Percentiles rank a stretch among this genome's conserved stretches.
Evolutionary conservation across 2,329 filamentous ascomycete genomes (phyloP).

Genomic region (Nannizziopsis barbatae): DNA sequence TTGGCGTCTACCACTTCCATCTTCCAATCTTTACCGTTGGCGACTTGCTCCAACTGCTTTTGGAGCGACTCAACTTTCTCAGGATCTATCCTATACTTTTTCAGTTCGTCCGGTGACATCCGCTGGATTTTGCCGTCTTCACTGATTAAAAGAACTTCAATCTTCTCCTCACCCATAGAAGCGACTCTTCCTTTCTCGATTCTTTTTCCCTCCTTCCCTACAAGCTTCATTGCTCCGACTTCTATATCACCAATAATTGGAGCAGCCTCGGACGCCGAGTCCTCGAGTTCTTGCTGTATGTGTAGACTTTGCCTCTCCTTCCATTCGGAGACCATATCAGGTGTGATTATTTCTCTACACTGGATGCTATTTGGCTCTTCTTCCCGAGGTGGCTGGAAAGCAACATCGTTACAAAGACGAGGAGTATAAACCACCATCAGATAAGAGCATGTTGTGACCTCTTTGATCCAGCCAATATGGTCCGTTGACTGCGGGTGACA

Average conservation of each 20-base stretch:
- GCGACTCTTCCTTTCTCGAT: slow-evolving; percentile 49
- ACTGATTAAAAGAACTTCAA: slow-evolving; percentile 42
- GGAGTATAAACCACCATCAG: slow-evolving; percentile 89
- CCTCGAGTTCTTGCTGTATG: slow-evolving; percentile 24
- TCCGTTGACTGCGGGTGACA: slow-evolving; percentile 67
- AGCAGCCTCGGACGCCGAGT: slow-evolving; percentile 16
- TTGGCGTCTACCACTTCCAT: slow-evolving; percentile 66
- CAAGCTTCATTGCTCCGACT: slow-evolving; percentile 46
- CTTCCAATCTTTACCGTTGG: slow-evolving; percentile 64
- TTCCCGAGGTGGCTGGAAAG: slow-evolving; percentile 71
- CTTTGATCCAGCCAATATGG: slow-evolving; percentile 84
- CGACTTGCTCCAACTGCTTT: slow-evolving; percentile 56
- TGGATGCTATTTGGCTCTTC: slow-evolving; percentile 64
- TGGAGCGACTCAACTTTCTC: slow-evolving; percentile 58
- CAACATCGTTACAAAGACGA: slow-evolving; percentile 73
- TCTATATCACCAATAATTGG: slow-evolving; percentile 47
- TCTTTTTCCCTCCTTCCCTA: slow-evolving; percentile 45
- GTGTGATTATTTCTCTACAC: slow-evolving; percentile 59
- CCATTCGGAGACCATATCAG: slow-evolving; percentile 44
- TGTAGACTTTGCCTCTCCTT: slow-evolving; percentile 28
- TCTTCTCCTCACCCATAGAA: slow-evolving; percentile 38
- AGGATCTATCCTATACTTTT: slow-evolving; percentile 54
- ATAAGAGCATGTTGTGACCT: slow-evolving; percentile 81
- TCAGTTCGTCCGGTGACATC: slow-evolving; percentile 55
- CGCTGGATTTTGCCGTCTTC: slow-evolving; percentile 52